A percentile compares a stretch with the other conserved stretches of the same genome.
Evolutionary conservation across 2,329 filamentous ascomycete species (phyloP).

Genomic region (Chaetomium sp.): DNA sequence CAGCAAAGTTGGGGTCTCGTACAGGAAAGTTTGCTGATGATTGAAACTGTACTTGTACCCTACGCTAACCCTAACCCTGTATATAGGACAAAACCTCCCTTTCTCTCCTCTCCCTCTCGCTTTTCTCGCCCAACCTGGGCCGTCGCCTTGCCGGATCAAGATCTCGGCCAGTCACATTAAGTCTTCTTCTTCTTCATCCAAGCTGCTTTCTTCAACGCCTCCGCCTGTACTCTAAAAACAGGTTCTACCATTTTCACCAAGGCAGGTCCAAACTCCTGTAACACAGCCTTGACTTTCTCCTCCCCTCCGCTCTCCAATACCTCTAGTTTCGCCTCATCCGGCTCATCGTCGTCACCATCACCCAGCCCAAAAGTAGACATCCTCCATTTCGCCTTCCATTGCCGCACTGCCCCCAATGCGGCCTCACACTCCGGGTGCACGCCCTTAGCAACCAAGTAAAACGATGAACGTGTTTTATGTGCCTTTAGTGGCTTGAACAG

Average conservation of each 20-base stretch:
- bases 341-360: slow-evolving; percentile 23
- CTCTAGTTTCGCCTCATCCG: slow-evolving; percentile 3
- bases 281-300: slow-evolving; percentile 22
- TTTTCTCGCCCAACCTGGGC: no score
- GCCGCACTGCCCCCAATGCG: slow-evolving; percentile 31
- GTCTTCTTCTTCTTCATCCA: slow-evolving; percentile 19
- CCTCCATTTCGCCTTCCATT: slow-evolving; percentile 37
- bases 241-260: slow-evolving; percentile 27
- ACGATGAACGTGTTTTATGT: slow-evolving; percentile 42
- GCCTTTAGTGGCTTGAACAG: slow-evolving; percentile 39
- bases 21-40: no score
- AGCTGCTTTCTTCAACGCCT: slow-evolving; percentile 26
- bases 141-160: no score
- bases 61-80: no score
- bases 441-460: slow-evolving; percentile 45
- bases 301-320: slow-evolving; percentile 3
- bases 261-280: slow-evolving; percentile 32
- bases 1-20: no score
- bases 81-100: no score
- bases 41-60: no score
- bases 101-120: no score
- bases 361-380: slow-evolving; percentile 32
- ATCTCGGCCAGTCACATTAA: no score
- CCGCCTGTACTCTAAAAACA: slow-evolving; percentile 33
- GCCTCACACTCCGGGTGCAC: slow-evolving; percentile 30